Percentiles rank a stretch among this genome's conserved stretches.
Conservation (phyloP, 225 moss, liverwort and hornwort genomes). For the Sphagnum tenellum region DNA sequence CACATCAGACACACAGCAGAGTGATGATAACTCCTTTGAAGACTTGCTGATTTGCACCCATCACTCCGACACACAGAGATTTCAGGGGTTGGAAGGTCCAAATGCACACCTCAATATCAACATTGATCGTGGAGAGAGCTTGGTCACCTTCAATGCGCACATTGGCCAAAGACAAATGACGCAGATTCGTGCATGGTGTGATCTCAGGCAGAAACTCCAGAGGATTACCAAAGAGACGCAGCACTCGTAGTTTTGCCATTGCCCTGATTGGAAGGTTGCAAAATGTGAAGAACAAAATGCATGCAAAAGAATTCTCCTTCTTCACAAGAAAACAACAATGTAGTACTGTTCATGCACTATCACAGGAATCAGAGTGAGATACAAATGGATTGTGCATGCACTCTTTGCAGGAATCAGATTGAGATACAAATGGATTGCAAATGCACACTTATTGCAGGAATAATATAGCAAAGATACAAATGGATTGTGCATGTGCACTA, state of each 20-base stretch:
- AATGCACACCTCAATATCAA: slow-evolving; percentile 73
- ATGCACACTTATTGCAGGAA: too few relatives aligned
- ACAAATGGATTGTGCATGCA: too few relatives aligned
- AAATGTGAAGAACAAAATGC: neutral
- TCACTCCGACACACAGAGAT: too few relatives aligned
- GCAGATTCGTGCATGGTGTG: slow-evolving; percentile 85
- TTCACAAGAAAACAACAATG: neutral
- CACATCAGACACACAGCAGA: slow-evolving; percentile 1
- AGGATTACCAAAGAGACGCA: slow-evolving; percentile 98
- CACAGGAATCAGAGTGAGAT: too few relatives aligned
- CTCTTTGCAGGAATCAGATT: too few relatives aligned
- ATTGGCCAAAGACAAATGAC: slow-evolving; percentile 92
- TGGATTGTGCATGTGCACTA: neutral
- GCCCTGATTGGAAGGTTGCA: slow-evolving; percentile 39
- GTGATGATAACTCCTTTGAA: neutral
- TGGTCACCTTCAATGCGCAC: slow-evolving; percentile 98
- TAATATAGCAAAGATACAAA: too few relatives aligned
- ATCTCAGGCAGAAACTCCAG: slow-evolving; percentile 97
- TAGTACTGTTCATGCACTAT: too few relatives aligned
- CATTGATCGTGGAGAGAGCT: slow-evolving; percentile 65
- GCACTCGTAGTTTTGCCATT: slow-evolving; percentile 82
- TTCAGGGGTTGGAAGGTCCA: too few relatives aligned
- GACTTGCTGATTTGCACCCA: too few relatives aligned
- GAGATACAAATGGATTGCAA: too few relatives aligned
- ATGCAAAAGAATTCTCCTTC: neutral